Base-by-base conservation (phyloP, 768 basidiomycete genomes). In the Termitomyces sp. region DNA sequence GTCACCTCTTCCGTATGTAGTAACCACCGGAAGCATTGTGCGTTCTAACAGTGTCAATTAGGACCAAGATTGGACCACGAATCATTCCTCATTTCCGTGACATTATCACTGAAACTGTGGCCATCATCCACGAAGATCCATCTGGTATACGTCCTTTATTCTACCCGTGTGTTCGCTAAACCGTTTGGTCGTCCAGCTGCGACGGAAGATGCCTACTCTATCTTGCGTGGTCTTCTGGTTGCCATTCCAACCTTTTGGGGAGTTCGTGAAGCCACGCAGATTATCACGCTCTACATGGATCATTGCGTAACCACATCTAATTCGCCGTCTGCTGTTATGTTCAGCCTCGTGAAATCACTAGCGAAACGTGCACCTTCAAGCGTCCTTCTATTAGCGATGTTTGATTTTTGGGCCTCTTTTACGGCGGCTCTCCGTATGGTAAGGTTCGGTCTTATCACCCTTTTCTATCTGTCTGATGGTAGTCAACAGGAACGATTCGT, bases 221-320 rank as follows among this genome's bases (percentile, higher is more conserved):
- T 87, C 8, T 73, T 96, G n/a, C 80, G 83, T 29, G 77, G 80
- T n/a, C 72, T 96, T 9, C 75, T 97, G 58, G 73, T 77, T 0
- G 79, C 86, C 1, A 86, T 97, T 31, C 92, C 94, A 0, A 83
- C 86, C 4, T 98, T 98, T 71, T 92, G 90, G 81, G 83, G 86
- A 36, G 59, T 70, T 18, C 69, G 71, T 20, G 90, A 92, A 60
- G 67, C 92, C 29, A 71, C 70, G 0, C 78, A 79, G 57, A 73
- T 90, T 18, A 69, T 85, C 26, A 77, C 71, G 39, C 74, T 90
- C 7, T 84, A 85, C 58, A 68, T 88, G 26, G 81, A 85, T 13
- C 68, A 73, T 34, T 69, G 65, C 47, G 62, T 68, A 5, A 68
- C 75, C 0, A 59, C 63, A 14, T 65, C 76, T 6, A 71, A 71